These are phyloP conservation scores for Neodidymelliopsis sp. DNA, from an alignment of 2,329 filamentous ascomycete genomes.

Conservation along the genomic window DNA sequence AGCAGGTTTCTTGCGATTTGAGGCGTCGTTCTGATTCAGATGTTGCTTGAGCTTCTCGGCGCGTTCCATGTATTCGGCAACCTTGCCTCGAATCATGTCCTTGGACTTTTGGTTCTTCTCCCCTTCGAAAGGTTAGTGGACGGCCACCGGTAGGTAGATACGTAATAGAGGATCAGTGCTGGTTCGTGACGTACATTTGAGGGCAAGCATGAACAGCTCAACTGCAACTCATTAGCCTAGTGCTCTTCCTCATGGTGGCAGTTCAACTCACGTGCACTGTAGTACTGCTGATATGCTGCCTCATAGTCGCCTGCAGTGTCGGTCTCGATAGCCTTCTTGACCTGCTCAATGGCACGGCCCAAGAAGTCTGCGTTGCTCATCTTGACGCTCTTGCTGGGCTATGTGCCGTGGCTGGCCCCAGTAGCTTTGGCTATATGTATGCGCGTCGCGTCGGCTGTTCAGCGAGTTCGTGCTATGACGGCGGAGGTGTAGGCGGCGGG, in stretches of 20 bases:
- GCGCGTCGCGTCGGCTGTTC: constrained; percentile 18
- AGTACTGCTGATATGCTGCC: constrained; percentile 95
- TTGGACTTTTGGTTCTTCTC: constrained; percentile 98
- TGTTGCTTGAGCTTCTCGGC: constrained; percentile 98
- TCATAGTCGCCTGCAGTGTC: constrained; percentile 97
- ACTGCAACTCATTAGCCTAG: constrained; percentile 57
- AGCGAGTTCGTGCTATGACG: constrained; percentile 16
- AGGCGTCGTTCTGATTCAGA: constrained; percentile 73
- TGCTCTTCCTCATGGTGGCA: neutral
- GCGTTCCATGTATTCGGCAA: constrained; percentile 96
- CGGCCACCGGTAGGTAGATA: neutral
- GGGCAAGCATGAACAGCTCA: constrained; percentile 96
- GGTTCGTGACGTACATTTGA: constrained; percentile 73
- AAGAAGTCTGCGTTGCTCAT: constrained; percentile 99
- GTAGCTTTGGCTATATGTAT: constrained; percentile 3
- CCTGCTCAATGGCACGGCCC: constrained; percentile 92
- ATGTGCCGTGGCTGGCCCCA: constrained; percentile 5
- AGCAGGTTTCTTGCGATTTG: constrained; percentile 73
- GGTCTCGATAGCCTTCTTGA: constrained; percentile 96
- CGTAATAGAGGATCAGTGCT: neutral
- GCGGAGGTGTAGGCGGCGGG: constrained; percentile 21
- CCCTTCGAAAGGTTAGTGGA: constrained; percentile 52
- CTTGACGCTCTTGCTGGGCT: constrained; percentile 40
- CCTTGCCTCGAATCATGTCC: constrained; percentile 96
- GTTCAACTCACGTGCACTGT: constrained; percentile 67